These are phyloP conservation scores for Hericium erinaceus DNA, from an alignment of 768 basidiomycete genomes.

Conservation along the genomic window DNA sequence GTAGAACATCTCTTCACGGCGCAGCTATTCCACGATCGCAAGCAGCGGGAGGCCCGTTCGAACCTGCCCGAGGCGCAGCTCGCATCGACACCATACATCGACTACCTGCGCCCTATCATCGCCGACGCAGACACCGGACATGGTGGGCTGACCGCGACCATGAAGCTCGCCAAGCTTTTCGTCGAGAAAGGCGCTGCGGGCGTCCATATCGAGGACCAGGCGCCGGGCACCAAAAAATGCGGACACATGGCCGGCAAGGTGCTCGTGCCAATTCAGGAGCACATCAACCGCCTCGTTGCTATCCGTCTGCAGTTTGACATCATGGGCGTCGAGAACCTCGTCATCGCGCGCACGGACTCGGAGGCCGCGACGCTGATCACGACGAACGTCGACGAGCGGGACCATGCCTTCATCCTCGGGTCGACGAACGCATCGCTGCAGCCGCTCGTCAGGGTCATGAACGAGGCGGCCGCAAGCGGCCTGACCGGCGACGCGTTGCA, in stretches of 20 bases:
- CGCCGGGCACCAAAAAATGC: slow-evolving; percentile 94
- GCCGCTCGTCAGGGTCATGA: slow-evolving; percentile 74
- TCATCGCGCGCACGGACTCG: slow-evolving; percentile 91
- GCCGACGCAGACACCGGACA: slow-evolving; percentile 99
- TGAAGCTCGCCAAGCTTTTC: slow-evolving; percentile 99
- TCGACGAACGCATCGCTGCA: slow-evolving; percentile 65
- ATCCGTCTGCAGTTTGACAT: slow-evolving; percentile 97
- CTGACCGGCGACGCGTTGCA: slow-evolving; percentile 76
- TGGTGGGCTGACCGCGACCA: slow-evolving; percentile 94
- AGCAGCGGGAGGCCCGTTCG: slow-evolving; percentile 79
- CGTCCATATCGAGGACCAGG: slow-evolving; percentile 97
- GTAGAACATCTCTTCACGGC: slow-evolving; percentile 98
- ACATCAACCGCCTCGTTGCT: slow-evolving; percentile 95
- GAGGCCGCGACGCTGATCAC: slow-evolving; percentile 97
- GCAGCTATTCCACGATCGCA: slow-evolving; percentile 98
- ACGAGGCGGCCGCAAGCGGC: slow-evolving; percentile 73
- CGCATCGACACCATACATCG: slow-evolving; percentile 58
- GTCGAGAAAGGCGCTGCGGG: slow-evolving; percentile 98
- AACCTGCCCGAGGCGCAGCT: slow-evolving; percentile 63
- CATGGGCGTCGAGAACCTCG: slow-evolving; percentile 94
- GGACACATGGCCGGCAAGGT: slow-evolving; percentile 95
- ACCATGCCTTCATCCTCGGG: slow-evolving; percentile 95
- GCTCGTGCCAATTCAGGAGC: slow-evolving; percentile 93
- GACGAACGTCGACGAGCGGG: slow-evolving; percentile 93
- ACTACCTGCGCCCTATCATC: slow-evolving; percentile 90